Base-by-base conservation (phyloP, 441 rosid genomes). In the Corymbia calophylla region DNA sequence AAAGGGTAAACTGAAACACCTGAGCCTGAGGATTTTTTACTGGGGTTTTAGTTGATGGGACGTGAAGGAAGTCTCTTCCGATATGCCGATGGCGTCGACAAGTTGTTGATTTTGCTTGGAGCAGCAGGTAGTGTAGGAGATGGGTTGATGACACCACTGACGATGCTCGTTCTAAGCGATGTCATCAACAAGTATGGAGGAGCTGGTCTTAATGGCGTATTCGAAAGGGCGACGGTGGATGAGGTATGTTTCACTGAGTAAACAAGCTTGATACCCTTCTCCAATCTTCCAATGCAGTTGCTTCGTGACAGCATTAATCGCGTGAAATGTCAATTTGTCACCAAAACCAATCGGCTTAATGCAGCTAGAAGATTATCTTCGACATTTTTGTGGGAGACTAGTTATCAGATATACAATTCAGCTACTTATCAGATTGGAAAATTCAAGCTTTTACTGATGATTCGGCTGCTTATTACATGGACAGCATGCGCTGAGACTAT, bases 81-180 rank as follows among this genome's bases (percentile, higher is more conserved):
- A 29, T 92, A 77, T 21, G 91, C 92, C 3, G 93, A 94, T 87
- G 86, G 91, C 23, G n/a, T 68, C 32, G 95, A 94, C 89, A 94
- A 89, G 77, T 86, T 93, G 89, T 80, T 93, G 60, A 15, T 94
- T 92, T 11, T 91, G 88, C 82, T 91, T 73, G 94, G 95, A 77
- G 88, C 88, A 44, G 62, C 92, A 88, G 94, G 94, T 31, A 91
- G 95, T 88, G 25, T 93, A 12, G 95, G 94, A 88, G 94, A 94
- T 91, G 95, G 94, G 86, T 87, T 90, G 90, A 93, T 94, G 94
- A 87, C 92, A 11, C 94, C 94, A 11, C 60, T 92, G 70, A 92
- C 91, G 6, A 94, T 93, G 94, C 88, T 88, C 15, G 91, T 90
- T 32, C 91, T 94, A 11, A 94, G 93, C 62, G 87, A 84, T 21